These are phyloP conservation scores for Penicillium freii DNA, from an alignment of 2,329 filamentous ascomycete species.

Conservation along the genomic window DNA sequence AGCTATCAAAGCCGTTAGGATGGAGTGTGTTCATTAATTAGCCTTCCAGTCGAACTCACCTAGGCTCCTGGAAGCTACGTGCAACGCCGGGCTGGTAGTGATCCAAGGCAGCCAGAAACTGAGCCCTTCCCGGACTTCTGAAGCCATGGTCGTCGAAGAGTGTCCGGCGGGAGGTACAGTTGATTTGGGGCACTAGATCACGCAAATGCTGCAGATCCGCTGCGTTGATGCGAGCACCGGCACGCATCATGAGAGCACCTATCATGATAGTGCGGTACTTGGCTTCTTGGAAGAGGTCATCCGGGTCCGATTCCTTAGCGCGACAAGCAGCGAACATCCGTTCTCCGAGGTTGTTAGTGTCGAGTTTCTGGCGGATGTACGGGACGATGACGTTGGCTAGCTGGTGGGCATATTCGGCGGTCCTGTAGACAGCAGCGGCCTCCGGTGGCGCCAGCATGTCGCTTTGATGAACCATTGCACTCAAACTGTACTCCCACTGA, in stretches of 20 bases:
- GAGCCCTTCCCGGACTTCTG: constrained; percentile 2
- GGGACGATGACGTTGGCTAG: not conserved
- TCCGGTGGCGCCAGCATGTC: not conserved
- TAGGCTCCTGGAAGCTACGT: not conserved
- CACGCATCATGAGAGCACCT: constrained; percentile 4
- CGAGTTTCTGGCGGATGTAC: constrained; percentile 1
- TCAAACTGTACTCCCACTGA: not conserved
- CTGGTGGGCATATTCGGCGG: not conserved
- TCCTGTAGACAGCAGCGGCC: not conserved
- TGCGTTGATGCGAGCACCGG: not conserved
- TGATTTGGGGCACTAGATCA: not conserved
- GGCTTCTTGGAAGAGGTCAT: not conserved
- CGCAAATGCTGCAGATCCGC: constrained; percentile 1
- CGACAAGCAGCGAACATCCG: not conserved
- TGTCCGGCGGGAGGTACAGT: not conserved
- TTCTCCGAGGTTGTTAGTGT: not conserved
- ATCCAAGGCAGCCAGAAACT: constrained; percentile 8
- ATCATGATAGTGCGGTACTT: constrained; percentile 6
- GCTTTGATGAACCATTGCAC: not conserved
- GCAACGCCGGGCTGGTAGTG: constrained; percentile 2
- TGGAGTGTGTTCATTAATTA: too few relatives aligned
- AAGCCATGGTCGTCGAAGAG: not conserved
- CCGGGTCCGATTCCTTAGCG: not conserved
- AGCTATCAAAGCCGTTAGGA: not conserved
- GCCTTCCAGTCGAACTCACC: not conserved